Evolutionary conservation across 2,329 filamentous ascomycete species (phyloP), one percentile per base, ranked within the genome.

Genomic region (Phialophora tarda): DNA sequence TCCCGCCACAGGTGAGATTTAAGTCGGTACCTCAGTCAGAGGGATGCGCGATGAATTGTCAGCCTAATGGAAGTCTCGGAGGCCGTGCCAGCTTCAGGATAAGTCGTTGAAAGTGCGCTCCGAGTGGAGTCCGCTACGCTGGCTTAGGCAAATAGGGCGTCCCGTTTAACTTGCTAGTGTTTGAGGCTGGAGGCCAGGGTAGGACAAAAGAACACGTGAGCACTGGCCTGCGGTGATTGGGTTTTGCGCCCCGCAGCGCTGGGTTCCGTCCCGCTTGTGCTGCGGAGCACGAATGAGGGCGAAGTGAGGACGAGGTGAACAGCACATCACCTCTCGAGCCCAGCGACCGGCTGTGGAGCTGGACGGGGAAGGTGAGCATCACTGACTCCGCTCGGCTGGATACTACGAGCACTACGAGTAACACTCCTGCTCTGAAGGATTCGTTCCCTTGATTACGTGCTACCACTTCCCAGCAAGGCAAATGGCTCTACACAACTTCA

Each of bases 61-160:
- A 61, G 47, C 59, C 59, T 54, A 14, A 30, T 61, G 32, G 51
- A 55, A 32, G 10, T 34, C 47, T 60, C 58, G 59, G 48, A 38
- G 59, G 32, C 21, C 11, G 58, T 21, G 23, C 26, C 17, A 51
- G 14, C 6, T 32, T n/a, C 12, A 32, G 53, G 0, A 14, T n/a
- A 55, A n/a, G 28, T 55, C 53, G 28, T 28, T 21, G 24, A 17
- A 17, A 17, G 4, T 28, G 28, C n/a, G 4, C 28, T 55, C 5
- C 3, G 21, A 44, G 38, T 44, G 38, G 38, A n/a, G 38, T 51
- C 23, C 12, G 53, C 53, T 28, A 30, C 5, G 53, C 28, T 34
- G 21, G 23, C n/a, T 23, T 58, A 32, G 21, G n/a, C 26, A 21
- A 21, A 28, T 28, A 41, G 34, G 55, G 30, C 32, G 11, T 23